Percentiles rank a stretch among this genome's conserved stretches.
phyloP scores from a whole-genome alignment of 1,284 basidiomycete species.

The Cutaneotrichosporon cavernicola region DNA sequence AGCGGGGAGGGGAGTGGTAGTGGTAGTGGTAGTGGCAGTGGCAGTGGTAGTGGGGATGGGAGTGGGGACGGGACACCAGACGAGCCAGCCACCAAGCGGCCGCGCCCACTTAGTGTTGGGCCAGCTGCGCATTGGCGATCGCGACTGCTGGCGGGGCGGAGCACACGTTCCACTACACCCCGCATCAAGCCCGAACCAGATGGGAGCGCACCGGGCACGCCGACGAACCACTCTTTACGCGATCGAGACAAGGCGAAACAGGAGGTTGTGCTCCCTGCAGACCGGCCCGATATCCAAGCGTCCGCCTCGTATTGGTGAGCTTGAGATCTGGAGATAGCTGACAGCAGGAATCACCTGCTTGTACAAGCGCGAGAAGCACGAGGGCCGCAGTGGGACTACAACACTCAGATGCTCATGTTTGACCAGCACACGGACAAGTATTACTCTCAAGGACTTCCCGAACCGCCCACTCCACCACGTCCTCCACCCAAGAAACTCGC shows the following conservation, averaged over 20 bases:
- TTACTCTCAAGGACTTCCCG: slow-evolving; percentile 41
- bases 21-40: too few relatives aligned
- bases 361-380: slow-evolving; percentile 47
- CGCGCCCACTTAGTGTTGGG: background rate
- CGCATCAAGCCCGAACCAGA: slow-evolving; percentile 18
- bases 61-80: background rate
- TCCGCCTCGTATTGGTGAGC: slow-evolving; percentile 25
- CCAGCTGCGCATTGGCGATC: slow-evolving; percentile 2
- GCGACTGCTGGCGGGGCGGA: background rate
- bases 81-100: slow-evolving; percentile 11
- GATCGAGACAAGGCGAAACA: slow-evolving; percentile 9
- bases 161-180: slow-evolving; percentile 7
- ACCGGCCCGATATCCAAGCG: slow-evolving; percentile 17
- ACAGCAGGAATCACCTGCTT: slow-evolving; percentile 50
- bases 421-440: slow-evolving; percentile 40
- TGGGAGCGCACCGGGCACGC: slow-evolving; percentile 5
- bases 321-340: slow-evolving; percentile 1
- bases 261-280: slow-evolving; percentile 9
- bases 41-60: background rate
- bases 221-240: background rate
- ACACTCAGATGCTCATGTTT: slow-evolving; percentile 46
- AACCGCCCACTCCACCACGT: slow-evolving; percentile 14
- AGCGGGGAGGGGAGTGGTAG: background rate
- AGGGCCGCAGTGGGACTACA: slow-evolving; percentile 53
- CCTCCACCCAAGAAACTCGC: slow-evolving; percentile 6